A percentile compares a stretch with the other conserved stretches of the same genome.
phyloP scores from a whole-genome alignment of 2,329 filamentous ascomycete genomes.

The Pseudocercospora fijiensis region DNA sequence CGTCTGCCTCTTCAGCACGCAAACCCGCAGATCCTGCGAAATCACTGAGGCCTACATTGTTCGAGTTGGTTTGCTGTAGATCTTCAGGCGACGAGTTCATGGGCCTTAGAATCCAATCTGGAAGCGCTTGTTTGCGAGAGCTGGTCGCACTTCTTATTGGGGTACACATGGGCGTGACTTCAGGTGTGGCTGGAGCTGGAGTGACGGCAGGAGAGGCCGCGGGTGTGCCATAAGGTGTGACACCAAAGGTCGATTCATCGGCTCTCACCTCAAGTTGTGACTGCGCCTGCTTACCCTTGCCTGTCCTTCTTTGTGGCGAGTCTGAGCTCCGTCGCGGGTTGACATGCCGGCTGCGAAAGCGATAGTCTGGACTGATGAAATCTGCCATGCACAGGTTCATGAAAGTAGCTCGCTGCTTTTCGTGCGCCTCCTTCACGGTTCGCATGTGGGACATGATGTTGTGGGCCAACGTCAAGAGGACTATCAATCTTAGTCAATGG shows the following conservation, averaged over 20 bases:
- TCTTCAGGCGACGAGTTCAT: not conserved
- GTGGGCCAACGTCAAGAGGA: slow-evolving; percentile 47
- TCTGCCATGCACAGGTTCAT: slow-evolving; percentile 33
- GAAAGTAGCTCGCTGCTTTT: slow-evolving; percentile 30
- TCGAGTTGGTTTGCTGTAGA: not conserved
- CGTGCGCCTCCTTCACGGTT: slow-evolving; percentile 38
- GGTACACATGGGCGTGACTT: not conserved
- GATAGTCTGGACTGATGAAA: slow-evolving; percentile 27
- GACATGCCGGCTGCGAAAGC: slow-evolving; percentile 22
- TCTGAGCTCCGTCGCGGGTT: slow-evolving; percentile 10
- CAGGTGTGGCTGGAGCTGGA: not conserved
- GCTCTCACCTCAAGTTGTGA: not conserved
- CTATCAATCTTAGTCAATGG: slow-evolving; percentile 13
- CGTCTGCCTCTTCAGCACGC: not conserved
- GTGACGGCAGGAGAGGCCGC: not conserved
- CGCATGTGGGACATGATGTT: slow-evolving; percentile 41
- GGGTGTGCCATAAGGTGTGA: not conserved
- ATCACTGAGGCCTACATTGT: not conserved
- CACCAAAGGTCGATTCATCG: not conserved
- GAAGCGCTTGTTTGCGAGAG: not conserved
- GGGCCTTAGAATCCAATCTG: not conserved
- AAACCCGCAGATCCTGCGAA: not conserved
- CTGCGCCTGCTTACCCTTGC: not conserved
- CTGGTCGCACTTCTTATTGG: not conserved
- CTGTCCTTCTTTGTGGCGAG: not conserved